Conservation (phyloP, 306 rosid genomes). For the Quercus alba region DNA sequence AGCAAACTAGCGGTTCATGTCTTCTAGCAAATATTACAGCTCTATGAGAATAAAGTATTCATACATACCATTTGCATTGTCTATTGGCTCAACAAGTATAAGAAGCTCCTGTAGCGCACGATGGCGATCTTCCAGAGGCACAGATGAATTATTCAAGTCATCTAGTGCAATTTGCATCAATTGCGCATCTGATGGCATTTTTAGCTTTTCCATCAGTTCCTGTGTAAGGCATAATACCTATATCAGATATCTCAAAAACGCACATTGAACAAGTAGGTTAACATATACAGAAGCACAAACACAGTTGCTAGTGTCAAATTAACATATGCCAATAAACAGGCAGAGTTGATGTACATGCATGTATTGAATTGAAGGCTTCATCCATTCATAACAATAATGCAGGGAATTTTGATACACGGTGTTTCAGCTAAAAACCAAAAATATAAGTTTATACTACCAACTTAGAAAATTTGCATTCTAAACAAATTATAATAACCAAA, state of each 20-base stretch:
- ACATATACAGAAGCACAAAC: neutral
- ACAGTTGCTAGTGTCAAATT: neutral
- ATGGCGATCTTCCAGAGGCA: conserved; percentile 65
- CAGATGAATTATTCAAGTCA: conserved; percentile 70
- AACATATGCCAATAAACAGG: neutral
- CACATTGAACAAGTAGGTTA: neutral
- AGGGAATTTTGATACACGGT: neutral
- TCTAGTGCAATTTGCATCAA: conserved; percentile 71
- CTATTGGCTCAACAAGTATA: conserved; percentile 75
- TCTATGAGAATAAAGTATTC: neutral
- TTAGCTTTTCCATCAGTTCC: conserved; percentile 72
- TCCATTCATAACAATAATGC: neutral
- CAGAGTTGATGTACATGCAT: neutral
- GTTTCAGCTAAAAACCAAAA: neutral
- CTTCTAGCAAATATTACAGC: neutral
- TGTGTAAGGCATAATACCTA: conserved; percentile 19
- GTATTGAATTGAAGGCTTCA: neutral
- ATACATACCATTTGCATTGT: conserved; percentile 76
- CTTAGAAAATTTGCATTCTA: neutral
- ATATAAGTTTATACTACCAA: neutral
- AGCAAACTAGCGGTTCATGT: neutral
- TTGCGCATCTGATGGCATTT: conserved; percentile 73
- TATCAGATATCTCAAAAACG: conserved; percentile 3
- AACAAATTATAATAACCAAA: neutral
- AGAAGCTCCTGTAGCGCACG: conserved; percentile 80